Evolutionary conservation across 805 yeast genomes (phyloP).

Genomic region (Alloascoidea hylecoeti): DNA sequence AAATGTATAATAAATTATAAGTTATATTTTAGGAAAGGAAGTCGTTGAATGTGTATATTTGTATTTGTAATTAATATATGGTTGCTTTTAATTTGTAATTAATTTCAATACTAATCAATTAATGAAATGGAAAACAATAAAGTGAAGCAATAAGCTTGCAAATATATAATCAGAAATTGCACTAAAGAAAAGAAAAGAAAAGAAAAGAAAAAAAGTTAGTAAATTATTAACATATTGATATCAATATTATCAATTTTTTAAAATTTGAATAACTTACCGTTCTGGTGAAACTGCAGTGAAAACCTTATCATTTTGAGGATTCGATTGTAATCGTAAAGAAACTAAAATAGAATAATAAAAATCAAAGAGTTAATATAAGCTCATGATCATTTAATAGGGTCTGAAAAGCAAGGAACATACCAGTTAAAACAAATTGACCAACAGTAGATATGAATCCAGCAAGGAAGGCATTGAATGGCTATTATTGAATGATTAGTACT

Average conservation of each 20-base stretch:
- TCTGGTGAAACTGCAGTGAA: conserved; percentile 32
- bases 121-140: conserved; percentile 80
- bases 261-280: conserved; percentile 18
- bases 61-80: too few species aligned
- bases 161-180: conserved; percentile 83
- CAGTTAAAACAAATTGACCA: conserved; percentile 85
- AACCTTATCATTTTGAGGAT: conserved; percentile 20
- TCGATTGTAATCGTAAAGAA: conserved; percentile 63
- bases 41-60: too few species aligned
- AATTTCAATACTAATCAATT: too few species aligned
- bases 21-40: too few species aligned
- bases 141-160: conserved; percentile 82
- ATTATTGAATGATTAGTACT: conserved; percentile 2
- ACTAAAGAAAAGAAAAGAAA: conserved; percentile 1
- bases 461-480: conserved; percentile 92
- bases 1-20: too few species aligned
- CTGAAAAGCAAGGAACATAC: conserved; percentile 9
- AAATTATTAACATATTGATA: not conserved
- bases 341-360: conserved; percentile 36
- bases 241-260: conserved; percentile 18
- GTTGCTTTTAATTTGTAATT: too few species aligned
- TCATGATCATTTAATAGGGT: conserved; percentile 2
- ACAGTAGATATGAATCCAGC: conserved; percentile 89
- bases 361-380: conserved; percentile 12
- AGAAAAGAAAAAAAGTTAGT: not conserved